A percentile compares a stretch with the other conserved stretches of the same genome.
phyloP scores from a whole-genome alignment of 768 basidiomycete species.

The Nidularia pulvinata region DNA sequence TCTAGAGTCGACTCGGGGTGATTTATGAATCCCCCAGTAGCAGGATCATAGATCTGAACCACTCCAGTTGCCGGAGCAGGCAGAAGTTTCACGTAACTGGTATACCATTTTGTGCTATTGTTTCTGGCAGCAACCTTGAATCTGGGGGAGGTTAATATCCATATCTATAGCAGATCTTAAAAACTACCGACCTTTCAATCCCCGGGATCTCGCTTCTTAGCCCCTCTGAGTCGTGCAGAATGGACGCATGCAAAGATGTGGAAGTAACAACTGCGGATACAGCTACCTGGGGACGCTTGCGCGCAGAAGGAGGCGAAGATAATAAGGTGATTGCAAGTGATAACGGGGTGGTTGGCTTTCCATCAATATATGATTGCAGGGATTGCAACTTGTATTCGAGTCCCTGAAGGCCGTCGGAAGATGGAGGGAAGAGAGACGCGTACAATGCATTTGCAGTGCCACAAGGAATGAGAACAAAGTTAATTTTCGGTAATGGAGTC shows the following conservation, averaged over 20 bases:
- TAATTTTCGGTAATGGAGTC: conserved; percentile 19
- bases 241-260: conserved; percentile 81
- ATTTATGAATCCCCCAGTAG: conserved; percentile 40
- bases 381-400: conserved; percentile 52
- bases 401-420: conserved; percentile 8
- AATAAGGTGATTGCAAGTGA: conserved; percentile 55
- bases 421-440: conserved; percentile 69
- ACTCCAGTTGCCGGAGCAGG: conserved; percentile 34
- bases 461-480: conserved; percentile 61
- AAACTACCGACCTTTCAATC: conserved; percentile 46
- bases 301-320: conserved; percentile 22
- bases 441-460: conserved; percentile 97
- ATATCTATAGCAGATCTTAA: background rate
- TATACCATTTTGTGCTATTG: conserved; percentile 76
- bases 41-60: conserved; percentile 65
- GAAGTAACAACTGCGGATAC: conserved; percentile 87
- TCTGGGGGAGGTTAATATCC: conserved; percentile 24
- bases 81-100: conserved; percentile 54
- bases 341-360: conserved; percentile 36
- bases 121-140: conserved; percentile 85
- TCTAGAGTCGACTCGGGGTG: conserved; percentile 29
- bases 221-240: conserved; percentile 79
- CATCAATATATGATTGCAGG: conserved; percentile 47
- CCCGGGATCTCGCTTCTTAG: conserved; percentile 72
- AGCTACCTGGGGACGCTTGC: conserved; percentile 13